A percentile compares a stretch with the other conserved stretches of the same genome.
phyloP scores from a whole-genome alignment of 1,284 basidiomycete genomes.

The Apiotrichum montevideense region DNA sequence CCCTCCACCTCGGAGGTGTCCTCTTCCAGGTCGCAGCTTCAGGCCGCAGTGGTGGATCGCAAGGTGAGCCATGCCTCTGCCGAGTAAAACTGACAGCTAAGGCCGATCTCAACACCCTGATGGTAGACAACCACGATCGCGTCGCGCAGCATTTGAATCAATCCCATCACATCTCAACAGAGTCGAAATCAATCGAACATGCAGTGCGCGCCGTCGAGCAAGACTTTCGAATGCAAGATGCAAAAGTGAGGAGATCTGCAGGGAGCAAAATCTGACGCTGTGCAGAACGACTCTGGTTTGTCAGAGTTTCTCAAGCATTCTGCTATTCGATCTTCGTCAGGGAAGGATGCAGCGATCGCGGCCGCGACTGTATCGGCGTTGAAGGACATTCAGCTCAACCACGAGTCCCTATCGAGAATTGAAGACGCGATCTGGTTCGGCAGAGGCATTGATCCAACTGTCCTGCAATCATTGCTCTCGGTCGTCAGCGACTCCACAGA shows the following conservation, averaged over 20 bases:
- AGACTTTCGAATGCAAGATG: neutral
- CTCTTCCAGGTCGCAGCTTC: neutral
- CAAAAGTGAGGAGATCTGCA: neutral
- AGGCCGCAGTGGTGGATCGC: neutral
- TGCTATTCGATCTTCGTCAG: neutral
- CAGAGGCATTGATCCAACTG: slow-evolving; percentile 22
- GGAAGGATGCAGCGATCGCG: neutral
- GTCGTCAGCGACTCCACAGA: neutral
- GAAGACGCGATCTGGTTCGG: slow-evolving; percentile 34
- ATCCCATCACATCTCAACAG: neutral
- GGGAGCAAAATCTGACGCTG: slow-evolving; percentile 12
- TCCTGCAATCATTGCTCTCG: slow-evolving; percentile 17
- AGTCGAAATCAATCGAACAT: neutral
- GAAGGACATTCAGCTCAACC: slow-evolving; percentile 8
- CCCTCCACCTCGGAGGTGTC: neutral
- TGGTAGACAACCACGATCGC: too few relatives aligned
- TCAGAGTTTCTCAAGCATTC: neutral
- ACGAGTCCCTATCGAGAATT: slow-evolving; percentile 18
- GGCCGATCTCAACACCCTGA: too few relatives aligned
- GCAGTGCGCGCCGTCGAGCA: neutral
- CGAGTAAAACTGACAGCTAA: too few relatives aligned
- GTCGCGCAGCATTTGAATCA: neutral
- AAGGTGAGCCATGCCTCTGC: neutral
- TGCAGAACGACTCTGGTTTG: slow-evolving; percentile 12
- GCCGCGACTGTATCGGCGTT: slow-evolving; percentile 6